These are phyloP conservation scores for Penicillium decumbens DNA, from an alignment of 2,329 filamentous ascomycete species.

Conservation along the genomic window DNA sequence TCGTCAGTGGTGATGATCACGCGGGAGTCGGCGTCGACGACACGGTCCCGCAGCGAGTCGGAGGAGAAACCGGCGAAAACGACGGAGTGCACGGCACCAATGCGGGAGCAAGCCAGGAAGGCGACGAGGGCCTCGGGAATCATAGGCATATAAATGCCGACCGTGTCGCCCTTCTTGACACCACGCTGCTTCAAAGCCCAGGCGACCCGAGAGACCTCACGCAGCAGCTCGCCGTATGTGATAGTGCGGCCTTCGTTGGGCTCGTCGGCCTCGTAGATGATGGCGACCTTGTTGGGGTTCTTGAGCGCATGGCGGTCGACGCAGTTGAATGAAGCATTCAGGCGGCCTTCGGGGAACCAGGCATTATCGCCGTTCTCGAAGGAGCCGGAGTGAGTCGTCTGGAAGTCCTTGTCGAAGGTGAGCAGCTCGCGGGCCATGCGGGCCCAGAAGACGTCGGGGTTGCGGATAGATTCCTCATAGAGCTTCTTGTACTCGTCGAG, in stretches of 20 bases:
- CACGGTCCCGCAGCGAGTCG: conserved; percentile 90
- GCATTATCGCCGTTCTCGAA: conserved; percentile 76
- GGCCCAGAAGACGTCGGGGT: conserved; percentile 88
- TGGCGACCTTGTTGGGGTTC: conserved; percentile 86
- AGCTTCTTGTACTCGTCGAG: conserved; percentile 60
- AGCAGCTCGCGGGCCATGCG: conserved; percentile 80
- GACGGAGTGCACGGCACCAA: conserved; percentile 94
- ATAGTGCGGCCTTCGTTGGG: conserved; percentile 78
- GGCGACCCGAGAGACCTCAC: conserved; percentile 81
- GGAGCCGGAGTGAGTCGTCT: conserved; percentile 76
- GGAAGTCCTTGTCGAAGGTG: conserved; percentile 84
- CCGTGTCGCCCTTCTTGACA: conserved; percentile 93
- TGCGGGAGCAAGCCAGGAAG: conserved; percentile 83
- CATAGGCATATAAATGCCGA: conserved; percentile 97
- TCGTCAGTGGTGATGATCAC: conserved; percentile 97
- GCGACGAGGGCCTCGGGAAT: conserved; percentile 92
- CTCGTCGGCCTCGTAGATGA: conserved; percentile 98
- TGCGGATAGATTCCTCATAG: conserved; percentile 78
- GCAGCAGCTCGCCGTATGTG: conserved; percentile 87
- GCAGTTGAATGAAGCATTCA: conserved; percentile 97
- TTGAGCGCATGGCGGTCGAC: conserved; percentile 95
- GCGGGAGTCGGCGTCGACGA: conserved; percentile 83
- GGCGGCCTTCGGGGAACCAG: conserved; percentile 89
- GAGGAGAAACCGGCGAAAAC: conserved; percentile 97
- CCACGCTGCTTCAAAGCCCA: conserved; percentile 92